Evolutionary conservation across 768 basidiomycete species (phyloP).

Genomic region (Xanthoconium purpureum): DNA sequence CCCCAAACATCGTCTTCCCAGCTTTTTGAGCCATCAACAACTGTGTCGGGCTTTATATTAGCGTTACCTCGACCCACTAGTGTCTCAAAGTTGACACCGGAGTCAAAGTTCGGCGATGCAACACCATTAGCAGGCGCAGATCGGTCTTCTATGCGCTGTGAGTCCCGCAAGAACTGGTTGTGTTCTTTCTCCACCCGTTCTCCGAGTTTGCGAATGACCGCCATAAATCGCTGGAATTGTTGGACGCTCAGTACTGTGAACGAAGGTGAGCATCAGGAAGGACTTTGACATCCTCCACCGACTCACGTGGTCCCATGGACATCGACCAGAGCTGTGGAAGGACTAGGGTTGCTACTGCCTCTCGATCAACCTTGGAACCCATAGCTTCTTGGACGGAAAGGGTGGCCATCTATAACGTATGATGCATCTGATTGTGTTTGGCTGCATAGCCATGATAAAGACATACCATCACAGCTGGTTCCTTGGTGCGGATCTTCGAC

Average conservation of each 20-base stretch:
- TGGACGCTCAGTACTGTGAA: conserved; percentile 66
- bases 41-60: conserved; percentile 44
- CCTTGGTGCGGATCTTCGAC: conserved; percentile 93
- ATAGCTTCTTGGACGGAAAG: conserved; percentile 91
- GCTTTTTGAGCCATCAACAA: conserved; percentile 37
- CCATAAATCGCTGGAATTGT: conserved; percentile 94
- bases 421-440: not conserved
- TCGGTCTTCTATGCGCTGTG: conserved; percentile 83
- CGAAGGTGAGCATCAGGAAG: conserved; percentile 1
- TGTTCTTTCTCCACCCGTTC: conserved; percentile 93
- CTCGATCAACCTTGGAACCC: conserved; percentile 91
- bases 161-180: conserved; percentile 86
- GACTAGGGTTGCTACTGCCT: conserved; percentile 86
- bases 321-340: conserved; percentile 94
- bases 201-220: conserved; percentile 69
- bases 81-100: conserved; percentile 80
- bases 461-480: conserved; percentile 87
- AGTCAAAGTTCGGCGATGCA: conserved; percentile 35
- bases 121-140: conserved; percentile 49
- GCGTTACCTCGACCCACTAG: conserved; percentile 64
- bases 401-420: conserved; percentile 67
- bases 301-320: conserved; percentile 91
- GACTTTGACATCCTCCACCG: not conserved
- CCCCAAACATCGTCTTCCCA: conserved; percentile 91
- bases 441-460: not conserved